Percentiles rank a stretch among this genome's conserved stretches.
Conservation (phyloP, 1,139 yeast genomes). For the Ogataea hybrid region DNA sequence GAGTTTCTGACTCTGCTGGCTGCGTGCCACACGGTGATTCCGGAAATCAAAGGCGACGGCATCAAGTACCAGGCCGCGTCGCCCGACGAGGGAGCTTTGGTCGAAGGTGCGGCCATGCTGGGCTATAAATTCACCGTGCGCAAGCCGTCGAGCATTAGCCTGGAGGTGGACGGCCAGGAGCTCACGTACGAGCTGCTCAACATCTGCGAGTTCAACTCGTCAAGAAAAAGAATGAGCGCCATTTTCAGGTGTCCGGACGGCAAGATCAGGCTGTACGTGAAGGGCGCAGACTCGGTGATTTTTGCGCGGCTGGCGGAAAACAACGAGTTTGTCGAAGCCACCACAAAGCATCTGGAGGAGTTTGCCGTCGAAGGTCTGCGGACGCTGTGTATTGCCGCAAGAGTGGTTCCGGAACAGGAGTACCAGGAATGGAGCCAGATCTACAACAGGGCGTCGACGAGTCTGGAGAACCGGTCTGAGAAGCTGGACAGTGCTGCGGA, state of each 20-base stretch:
- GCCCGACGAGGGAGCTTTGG: conserved; percentile 98
- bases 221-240: conserved; percentile 97
- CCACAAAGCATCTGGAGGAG: conserved; percentile 87
- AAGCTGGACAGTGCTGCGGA: conserved; percentile 85
- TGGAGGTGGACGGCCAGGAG: conserved; percentile 49
- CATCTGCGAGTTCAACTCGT: conserved; percentile 94
- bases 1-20: conserved; percentile 83
- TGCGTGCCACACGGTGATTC: conserved; percentile 97
- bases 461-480: conserved; percentile 70
- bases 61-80: conserved; percentile 98
- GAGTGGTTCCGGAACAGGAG: conserved; percentile 78
- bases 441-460: conserved; percentile 79
- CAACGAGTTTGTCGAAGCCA: conserved; percentile 78
- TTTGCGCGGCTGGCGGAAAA: conserved; percentile 75
- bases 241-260: conserved; percentile 95
- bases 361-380: conserved; percentile 96
- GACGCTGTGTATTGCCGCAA: conserved; percentile 88
- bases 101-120: conserved; percentile 89
- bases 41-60: conserved; percentile 67
- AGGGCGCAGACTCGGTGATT: conserved; percentile 98
- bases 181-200: conserved; percentile 76
- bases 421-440: conserved; percentile 58
- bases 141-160: conserved; percentile 77
- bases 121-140: conserved; percentile 86
- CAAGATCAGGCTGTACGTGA: conserved; percentile 80